A percentile compares a stretch with the other conserved stretches of the same genome.
Evolutionary conservation across 345 rosid species (phyloP).

Genomic region (Litchi chinensis): DNA sequence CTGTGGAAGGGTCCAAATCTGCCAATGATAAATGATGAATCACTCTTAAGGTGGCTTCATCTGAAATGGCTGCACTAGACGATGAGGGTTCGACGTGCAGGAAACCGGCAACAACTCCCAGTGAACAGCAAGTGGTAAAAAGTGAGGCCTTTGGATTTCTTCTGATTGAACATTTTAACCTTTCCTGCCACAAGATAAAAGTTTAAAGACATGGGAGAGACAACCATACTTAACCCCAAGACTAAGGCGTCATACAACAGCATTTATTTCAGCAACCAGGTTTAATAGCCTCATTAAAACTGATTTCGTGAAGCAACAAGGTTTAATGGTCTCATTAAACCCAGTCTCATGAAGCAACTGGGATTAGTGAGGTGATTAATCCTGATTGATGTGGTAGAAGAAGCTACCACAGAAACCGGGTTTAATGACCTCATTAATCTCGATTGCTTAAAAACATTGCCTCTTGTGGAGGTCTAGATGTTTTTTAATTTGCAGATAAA

Average conservation of each 20-base stretch:
- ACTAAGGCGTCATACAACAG: neutral
- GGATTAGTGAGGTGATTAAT: too few relatives aligned
- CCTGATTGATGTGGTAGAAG: neutral
- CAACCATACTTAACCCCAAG: neutral
- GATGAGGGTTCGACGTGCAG: conserved; percentile 9
- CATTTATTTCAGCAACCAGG: too few relatives aligned
- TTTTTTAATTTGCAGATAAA: neutral
- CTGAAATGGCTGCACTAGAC: conserved; percentile 3
- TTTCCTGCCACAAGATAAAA: conserved; percentile 28
- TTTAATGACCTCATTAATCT: too few relatives aligned
- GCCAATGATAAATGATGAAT: conserved; percentile 42
- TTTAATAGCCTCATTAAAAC: neutral
- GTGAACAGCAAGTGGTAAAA: conserved; percentile 10
- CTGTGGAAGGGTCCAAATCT: conserved; percentile 76
- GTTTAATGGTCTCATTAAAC: neutral
- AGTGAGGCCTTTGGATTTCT: conserved; percentile 10
- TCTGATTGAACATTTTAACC: conserved; percentile 16
- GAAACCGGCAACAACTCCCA: conserved; percentile 11
- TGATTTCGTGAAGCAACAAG: neutral
- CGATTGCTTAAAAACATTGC: neutral
- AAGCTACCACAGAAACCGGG: neutral
- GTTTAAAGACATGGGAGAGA: neutral
- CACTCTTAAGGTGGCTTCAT: conserved; percentile 20
- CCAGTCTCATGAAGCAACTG: neutral
- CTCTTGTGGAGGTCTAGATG: neutral